A percentile compares a stretch with the other conserved stretches of the same genome.
Evolutionary conservation across 2,329 filamentous ascomycete species (phyloP).

Genomic region (Eutypa lata): DNA sequence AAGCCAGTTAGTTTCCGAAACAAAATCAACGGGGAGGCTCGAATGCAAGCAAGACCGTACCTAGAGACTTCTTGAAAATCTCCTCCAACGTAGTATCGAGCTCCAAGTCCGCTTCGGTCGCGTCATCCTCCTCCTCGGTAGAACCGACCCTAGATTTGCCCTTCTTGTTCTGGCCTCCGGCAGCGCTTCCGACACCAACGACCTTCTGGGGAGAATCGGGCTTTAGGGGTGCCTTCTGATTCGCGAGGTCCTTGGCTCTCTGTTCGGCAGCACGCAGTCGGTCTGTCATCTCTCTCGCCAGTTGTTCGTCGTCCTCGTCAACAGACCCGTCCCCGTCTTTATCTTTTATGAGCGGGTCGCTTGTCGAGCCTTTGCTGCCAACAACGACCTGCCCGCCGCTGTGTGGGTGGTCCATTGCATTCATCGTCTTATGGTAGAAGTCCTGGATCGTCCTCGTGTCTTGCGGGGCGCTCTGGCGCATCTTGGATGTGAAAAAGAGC

Average conservation of each 20-base stretch:
- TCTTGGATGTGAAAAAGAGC: slow-evolving; percentile 69
- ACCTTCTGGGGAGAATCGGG: slow-evolving; percentile 57
- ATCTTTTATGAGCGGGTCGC: slow-evolving; percentile 40
- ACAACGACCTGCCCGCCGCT: slow-evolving; percentile 36
- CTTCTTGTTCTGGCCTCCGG: slow-evolving; percentile 46
- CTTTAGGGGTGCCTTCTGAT: slow-evolving; percentile 61
- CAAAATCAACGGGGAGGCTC: not conserved
- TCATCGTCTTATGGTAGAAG: slow-evolving; percentile 59
- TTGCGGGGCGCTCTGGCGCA: slow-evolving; percentile 47
- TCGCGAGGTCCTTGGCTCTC: slow-evolving; percentile 65
- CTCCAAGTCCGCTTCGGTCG: slow-evolving; percentile 45
- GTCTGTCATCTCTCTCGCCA: slow-evolving; percentile 54
- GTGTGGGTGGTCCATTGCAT: slow-evolving; percentile 45
- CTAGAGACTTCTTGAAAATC: slow-evolving; percentile 81
- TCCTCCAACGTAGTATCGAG: slow-evolving; percentile 69
- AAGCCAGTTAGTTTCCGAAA: slow-evolving; percentile 1
- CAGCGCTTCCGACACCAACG: slow-evolving; percentile 57
- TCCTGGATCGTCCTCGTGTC: slow-evolving; percentile 44
- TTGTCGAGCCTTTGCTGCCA: slow-evolving; percentile 34
- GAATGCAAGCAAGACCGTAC: slow-evolving; percentile 51
- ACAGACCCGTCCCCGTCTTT: slow-evolving; percentile 54
- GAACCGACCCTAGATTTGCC: slow-evolving; percentile 38
- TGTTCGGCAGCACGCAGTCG: slow-evolving; percentile 67
- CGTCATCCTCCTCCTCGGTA: slow-evolving; percentile 44
- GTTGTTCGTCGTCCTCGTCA: slow-evolving; percentile 53